Base-by-base conservation (phyloP, 208 protist species). In the Porcisia hertigi region DNA sequence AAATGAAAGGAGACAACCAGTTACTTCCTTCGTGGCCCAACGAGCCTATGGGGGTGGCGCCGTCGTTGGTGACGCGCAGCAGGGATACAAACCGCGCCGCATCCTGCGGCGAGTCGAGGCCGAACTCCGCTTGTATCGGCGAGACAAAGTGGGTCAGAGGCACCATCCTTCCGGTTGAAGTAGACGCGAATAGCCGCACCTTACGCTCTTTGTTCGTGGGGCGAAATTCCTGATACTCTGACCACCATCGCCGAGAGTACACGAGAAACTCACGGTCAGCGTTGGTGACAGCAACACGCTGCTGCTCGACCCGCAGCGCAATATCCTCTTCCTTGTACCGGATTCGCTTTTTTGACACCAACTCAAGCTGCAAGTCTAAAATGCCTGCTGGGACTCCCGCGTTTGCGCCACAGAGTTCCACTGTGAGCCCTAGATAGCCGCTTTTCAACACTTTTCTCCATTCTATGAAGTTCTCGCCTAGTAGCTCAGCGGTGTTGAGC, bases 191-290 rank as follows among this genome's bases (percentile, higher is more conserved):
- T 20, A 98, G 79, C 67, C 95, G 95, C 14, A 98, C 92, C 67
- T 86, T 91, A 41, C 96, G 80, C 66, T 91, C 80, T 57, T 87
- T 88, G 73, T 97, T 90, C 18, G 76, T 79, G 14, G 88, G 84
- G 59, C 88, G 81, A 16, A 92, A 76, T 0, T 83, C 77, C 55
- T 94, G 85, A 79, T 89, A 98, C 80, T 98, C 94, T 23, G 85
- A 73, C 92, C 94, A 98, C 96, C 96, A 98, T 41, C 94, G 84
- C 23, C 94, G 81, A 62, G 95, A 88, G 69, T 98, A 98, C 39
- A 98, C 83, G 34, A 98, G 84, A 86, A 98, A 98, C 79, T 98
- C 94, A 49, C 96, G 80, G 70, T 98, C 96, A 20, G 96, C 88
- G n/a, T 91, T 88, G n/a, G 92, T 94, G 53, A 96, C 91, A 23